A percentile compares a stretch with the other conserved stretches of the same genome.
Evolutionary conservation across 2,329 filamentous ascomycete species (phyloP).

Genomic region (Metarhizium guizhouense): DNA sequence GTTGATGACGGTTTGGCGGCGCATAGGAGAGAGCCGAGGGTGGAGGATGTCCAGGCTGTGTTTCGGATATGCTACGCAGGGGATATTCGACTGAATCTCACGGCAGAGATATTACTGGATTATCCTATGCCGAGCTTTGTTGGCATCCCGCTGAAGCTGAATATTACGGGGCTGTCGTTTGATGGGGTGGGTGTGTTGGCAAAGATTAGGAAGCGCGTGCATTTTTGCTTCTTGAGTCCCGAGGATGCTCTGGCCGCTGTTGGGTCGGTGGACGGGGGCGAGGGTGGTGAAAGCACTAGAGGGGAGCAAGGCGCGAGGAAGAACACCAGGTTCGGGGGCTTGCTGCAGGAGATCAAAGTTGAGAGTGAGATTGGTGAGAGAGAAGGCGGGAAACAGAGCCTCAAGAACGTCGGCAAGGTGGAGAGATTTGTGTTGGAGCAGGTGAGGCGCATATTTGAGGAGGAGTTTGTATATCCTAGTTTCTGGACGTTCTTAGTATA

Average conservation of each 20-base stretch:
- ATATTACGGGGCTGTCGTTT: slow-evolving; percentile 90
- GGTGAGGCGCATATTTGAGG: slow-evolving; percentile 93
- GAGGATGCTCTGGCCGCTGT: slow-evolving; percentile 79
- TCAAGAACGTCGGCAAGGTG: slow-evolving; percentile 98
- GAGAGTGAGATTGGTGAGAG: slow-evolving; percentile 96
- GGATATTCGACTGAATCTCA: slow-evolving; percentile 78
- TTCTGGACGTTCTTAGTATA: slow-evolving; percentile 96
- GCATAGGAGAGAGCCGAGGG: slow-evolving; percentile 57
- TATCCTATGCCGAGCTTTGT: slow-evolving; percentile 99
- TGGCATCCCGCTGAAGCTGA: slow-evolving; percentile 85
- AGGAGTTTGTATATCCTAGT: slow-evolving; percentile 96
- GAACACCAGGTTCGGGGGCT: slow-evolving; percentile 49
- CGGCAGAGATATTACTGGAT: slow-evolving; percentile 90
- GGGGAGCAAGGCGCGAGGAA: slow-evolving; percentile 16
- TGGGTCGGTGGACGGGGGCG: slow-evolving; percentile 32
- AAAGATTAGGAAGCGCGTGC: slow-evolving; percentile 77
- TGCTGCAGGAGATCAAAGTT: slow-evolving; percentile 87
- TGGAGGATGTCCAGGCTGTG: slow-evolving; percentile 87
- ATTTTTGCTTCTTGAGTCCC: slow-evolving; percentile 89
- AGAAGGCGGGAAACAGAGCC: slow-evolving; percentile 82
- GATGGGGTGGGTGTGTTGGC: slow-evolving; percentile 90
- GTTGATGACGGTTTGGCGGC: background rate
- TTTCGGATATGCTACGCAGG: slow-evolving; percentile 86
- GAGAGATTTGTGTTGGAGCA: slow-evolving; percentile 96
- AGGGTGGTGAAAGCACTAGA: slow-evolving; percentile 9